Evolutionary conservation across 805 yeast genomes (phyloP).

Genomic region (Hanseniaspora thailandica): DNA sequence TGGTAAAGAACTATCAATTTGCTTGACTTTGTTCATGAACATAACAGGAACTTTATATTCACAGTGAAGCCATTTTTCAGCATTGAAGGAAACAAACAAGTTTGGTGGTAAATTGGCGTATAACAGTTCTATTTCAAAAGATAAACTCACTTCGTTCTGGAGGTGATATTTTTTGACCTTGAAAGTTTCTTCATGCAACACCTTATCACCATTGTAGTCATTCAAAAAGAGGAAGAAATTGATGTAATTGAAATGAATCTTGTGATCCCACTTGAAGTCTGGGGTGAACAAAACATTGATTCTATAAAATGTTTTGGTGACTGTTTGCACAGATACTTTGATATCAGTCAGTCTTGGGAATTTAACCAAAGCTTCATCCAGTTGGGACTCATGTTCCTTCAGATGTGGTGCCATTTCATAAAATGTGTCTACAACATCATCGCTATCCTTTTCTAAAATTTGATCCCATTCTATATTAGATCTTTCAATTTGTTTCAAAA

Average conservation of each 20-base stretch:
- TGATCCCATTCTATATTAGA: conserved; percentile 65
- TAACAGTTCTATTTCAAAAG: conserved; percentile 41
- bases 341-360: conserved; percentile 57
- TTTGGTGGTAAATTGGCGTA: conserved; percentile 46
- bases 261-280: conserved; percentile 64
- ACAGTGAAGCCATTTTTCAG: conserved; percentile 80
- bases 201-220: conserved; percentile 68
- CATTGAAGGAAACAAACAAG: conserved; percentile 57
- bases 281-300: conserved; percentile 60
- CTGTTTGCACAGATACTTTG: conserved; percentile 58
- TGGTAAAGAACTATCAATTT: conserved; percentile 50
- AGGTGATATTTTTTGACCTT: conserved; percentile 40
- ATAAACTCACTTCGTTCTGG: conserved; percentile 45
- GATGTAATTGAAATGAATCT: conserved; percentile 53
- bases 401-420: conserved; percentile 3
- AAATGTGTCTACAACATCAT: not conserved
- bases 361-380: conserved; percentile 47
- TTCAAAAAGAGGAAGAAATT: conserved; percentile 62
- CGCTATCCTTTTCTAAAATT: conserved; percentile 18
- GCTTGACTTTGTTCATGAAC: conserved; percentile 27
- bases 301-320: conserved; percentile 55
- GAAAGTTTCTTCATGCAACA: conserved; percentile 49
- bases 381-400: conserved; percentile 19
- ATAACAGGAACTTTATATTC: conserved; percentile 51
- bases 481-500: conserved; percentile 63